Conservation (phyloP, 225 moss, liverwort and hornwort species). For the Anthoceros angustus region DNA sequence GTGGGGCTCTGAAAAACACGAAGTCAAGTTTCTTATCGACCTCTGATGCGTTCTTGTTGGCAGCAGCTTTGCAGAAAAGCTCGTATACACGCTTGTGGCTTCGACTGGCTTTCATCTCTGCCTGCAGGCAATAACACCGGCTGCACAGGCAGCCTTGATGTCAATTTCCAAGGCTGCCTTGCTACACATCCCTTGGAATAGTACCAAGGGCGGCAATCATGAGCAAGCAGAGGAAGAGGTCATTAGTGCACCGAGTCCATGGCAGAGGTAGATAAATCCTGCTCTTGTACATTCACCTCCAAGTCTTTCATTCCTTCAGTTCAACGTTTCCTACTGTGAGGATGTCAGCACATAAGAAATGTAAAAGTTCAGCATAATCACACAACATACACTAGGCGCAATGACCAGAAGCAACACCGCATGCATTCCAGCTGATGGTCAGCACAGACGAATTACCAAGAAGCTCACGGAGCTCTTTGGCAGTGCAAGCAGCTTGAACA, state of each 20-base stretch:
- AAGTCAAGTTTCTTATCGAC: conserved; percentile 35
- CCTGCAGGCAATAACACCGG: conserved; percentile 50
- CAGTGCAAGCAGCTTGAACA: conserved; percentile 94
- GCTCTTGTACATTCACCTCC: conserved; percentile 45
- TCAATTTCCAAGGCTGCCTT: not conserved
- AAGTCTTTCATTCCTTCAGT: conserved; percentile 58
- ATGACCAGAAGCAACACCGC: too few species aligned
- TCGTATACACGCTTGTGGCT: conserved; percentile 82
- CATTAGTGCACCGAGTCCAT: conserved; percentile 48
- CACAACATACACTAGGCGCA: too few species aligned
- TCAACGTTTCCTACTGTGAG: not conserved
- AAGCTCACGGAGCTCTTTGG: conserved; percentile 82
- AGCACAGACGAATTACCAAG: conserved; percentile 42
- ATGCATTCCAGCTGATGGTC: too few species aligned
- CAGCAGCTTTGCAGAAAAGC: conserved; percentile 71
- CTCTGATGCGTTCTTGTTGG: conserved; percentile 14
- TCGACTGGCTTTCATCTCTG: conserved; percentile 77
- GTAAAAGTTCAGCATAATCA: conserved; percentile 3
- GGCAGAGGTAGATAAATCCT: conserved; percentile 55
- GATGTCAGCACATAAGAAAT: conserved; percentile 2
- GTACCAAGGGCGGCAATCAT: not conserved
- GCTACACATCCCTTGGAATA: too few species aligned
- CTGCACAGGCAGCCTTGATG: conserved; percentile 51
- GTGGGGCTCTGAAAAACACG: conserved; percentile 67
- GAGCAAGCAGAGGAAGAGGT: not conserved